These are phyloP conservation scores for Linnemannia exigua DNA, from an alignment of 192 early-diverging fungal genomes.

Conservation along the genomic window DNA sequence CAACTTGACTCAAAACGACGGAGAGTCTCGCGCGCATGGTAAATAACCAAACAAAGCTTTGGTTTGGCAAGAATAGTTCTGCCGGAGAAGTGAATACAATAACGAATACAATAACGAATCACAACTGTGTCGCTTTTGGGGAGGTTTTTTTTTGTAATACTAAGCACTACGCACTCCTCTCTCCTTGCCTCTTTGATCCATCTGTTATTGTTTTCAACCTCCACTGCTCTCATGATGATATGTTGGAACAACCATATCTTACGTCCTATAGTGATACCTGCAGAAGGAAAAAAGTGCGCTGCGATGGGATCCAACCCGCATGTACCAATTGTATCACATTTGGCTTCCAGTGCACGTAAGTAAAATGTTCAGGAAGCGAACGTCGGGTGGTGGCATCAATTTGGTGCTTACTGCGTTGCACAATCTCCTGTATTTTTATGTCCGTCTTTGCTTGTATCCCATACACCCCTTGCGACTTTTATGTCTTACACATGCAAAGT, in stretches of 20 bases:
- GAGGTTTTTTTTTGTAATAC: not conserved
- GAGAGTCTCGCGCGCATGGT: slow-evolving; percentile 56
- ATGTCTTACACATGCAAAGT: too few relatives aligned
- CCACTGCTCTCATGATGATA: not conserved
- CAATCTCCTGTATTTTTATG: too few relatives aligned
- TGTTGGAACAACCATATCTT: not conserved
- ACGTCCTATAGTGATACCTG: slow-evolving; percentile 57
- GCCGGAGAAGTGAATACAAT: slow-evolving; percentile 67
- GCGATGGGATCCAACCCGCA: slow-evolving; percentile 59
- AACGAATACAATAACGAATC: not conserved
- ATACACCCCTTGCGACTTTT: too few relatives aligned
- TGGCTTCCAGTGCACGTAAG: slow-evolving; percentile 63
- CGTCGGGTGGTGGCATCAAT: too few relatives aligned
- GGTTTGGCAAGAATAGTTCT: slow-evolving; percentile 1
- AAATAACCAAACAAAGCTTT: not conserved
- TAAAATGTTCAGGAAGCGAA: slow-evolving; percentile 18
- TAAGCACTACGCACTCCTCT: not conserved
- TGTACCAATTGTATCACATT: slow-evolving; percentile 63
- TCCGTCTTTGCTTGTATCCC: too few relatives aligned
- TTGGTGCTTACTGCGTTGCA: too few relatives aligned
- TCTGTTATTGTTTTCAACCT: not conserved
- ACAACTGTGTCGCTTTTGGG: too few relatives aligned
- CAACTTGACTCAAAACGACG: slow-evolving; percentile 52
- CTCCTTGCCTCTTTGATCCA: slow-evolving; percentile 47
- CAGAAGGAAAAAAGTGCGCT: slow-evolving; percentile 61